Evolutionary conservation across 768 basidiomycete species (phyloP).

Genomic region (Crassisporium funariophilum): DNA sequence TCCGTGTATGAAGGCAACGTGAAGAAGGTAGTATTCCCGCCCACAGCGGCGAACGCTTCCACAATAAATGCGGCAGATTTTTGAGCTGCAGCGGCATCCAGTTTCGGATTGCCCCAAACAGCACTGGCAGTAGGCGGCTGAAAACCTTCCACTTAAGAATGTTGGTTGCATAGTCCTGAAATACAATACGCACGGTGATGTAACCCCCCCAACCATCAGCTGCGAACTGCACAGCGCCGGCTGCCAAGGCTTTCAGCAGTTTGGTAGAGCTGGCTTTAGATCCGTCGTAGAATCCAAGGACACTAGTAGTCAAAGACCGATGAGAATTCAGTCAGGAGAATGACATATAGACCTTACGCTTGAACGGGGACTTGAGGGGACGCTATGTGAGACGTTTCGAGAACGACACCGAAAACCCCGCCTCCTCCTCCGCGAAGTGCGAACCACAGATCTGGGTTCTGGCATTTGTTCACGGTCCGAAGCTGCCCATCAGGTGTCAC

Average conservation of each 20-base stretch:
- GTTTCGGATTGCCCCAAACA: conserved; percentile 18
- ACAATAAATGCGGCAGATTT: conserved; percentile 14
- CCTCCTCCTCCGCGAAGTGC: conserved; percentile 48
- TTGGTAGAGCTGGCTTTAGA: conserved; percentile 14
- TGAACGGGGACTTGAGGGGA: conserved; percentile 17
- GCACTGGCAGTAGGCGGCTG: conserved; percentile 15
- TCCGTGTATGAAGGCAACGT: conserved; percentile 17
- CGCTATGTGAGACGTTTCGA: conserved; percentile 21
- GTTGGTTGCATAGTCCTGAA: neutral
- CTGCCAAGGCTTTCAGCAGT: conserved; percentile 16
- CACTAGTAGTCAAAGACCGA: conserved; percentile 1
- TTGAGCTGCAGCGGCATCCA: conserved; percentile 10
- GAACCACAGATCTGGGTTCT: conserved; percentile 47
- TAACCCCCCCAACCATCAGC: conserved; percentile 25
- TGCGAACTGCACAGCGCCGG: conserved; percentile 16
- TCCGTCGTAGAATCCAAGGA: conserved; percentile 16
- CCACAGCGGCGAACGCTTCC: conserved; percentile 17
- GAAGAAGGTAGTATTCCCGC: conserved; percentile 17
- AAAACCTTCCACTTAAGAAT: neutral
- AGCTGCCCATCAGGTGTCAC: conserved; percentile 47
- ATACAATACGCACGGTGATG: conserved; percentile 14
- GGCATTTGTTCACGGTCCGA: conserved; percentile 41
- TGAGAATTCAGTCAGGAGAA: neutral
- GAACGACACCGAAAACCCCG: conserved; percentile 43
- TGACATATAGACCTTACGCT: conserved; percentile 11